Percentiles rank a stretch among this genome's conserved stretches.
Evolutionary conservation across 2,329 filamentous ascomycete genomes (phyloP).

Genomic region (Biscogniauxia mediterranea): DNA sequence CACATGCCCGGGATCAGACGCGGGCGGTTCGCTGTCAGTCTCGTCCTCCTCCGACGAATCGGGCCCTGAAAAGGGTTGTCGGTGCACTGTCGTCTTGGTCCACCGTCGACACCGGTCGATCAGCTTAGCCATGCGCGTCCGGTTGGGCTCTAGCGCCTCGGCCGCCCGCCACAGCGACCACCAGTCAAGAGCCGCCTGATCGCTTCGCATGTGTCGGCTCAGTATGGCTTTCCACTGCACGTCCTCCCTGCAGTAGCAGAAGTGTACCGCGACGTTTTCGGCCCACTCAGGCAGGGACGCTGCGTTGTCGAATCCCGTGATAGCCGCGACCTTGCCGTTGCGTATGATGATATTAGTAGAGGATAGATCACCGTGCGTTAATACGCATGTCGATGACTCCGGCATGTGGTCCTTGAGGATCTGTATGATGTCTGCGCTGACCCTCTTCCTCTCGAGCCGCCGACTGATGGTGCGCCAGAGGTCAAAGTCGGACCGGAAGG

Average conservation of each 20-base stretch:
- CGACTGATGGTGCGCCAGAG: slow-evolving; percentile 19
- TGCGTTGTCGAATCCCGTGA: slow-evolving; percentile 25
- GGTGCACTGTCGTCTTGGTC: slow-evolving; percentile 16
- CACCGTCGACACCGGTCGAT: slow-evolving; percentile 22
- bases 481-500: slow-evolving; percentile 20
- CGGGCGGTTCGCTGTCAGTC: background rate
- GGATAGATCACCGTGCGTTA: slow-evolving; percentile 32
- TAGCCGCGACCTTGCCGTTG: slow-evolving; percentile 16
- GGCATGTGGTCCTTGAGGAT: slow-evolving; percentile 24
- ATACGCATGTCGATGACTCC: slow-evolving; percentile 20
- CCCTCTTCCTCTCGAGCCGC: slow-evolving; percentile 8
- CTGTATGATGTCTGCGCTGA: slow-evolving; percentile 12
- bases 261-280: slow-evolving; percentile 23
- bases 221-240: slow-evolving; percentile 29
- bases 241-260: slow-evolving; percentile 28
- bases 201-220: slow-evolving; percentile 16
- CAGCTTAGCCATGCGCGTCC: slow-evolving; percentile 13
- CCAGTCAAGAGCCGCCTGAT: slow-evolving; percentile 24
- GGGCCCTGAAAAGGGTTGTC: slow-evolving; percentile 7
- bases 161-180: slow-evolving; percentile 25
- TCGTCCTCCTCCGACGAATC: slow-evolving; percentile 5
- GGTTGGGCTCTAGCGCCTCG: slow-evolving; percentile 6
- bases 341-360: slow-evolving; percentile 22
- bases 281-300: slow-evolving; percentile 28
- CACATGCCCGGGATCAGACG: background rate